A percentile compares a stretch with the other conserved stretches of the same genome.
phyloP scores from a whole-genome alignment of 2,329 filamentous ascomycete genomes.

The Arthroderma sp. region DNA sequence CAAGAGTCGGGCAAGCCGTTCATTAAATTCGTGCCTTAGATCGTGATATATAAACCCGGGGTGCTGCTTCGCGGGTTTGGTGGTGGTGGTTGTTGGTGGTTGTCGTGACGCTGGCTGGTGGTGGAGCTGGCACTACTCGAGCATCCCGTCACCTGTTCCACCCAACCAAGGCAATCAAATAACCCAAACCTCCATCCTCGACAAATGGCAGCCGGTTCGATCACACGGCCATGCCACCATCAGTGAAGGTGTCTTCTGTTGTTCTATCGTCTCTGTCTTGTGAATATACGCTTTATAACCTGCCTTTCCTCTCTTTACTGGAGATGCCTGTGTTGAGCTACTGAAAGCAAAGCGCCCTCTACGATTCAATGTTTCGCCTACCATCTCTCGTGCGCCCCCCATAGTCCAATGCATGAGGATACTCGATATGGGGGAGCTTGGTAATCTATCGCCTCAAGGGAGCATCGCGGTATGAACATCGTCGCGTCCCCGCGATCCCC shows the following conservation, averaged over 20 bases:
- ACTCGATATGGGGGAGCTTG: conserved; percentile 53
- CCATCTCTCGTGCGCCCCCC: conserved; percentile 4
- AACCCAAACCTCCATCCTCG: background rate
- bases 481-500: background rate
- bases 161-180: background rate
- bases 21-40: too few relatives aligned
- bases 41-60: too few relatives aligned
- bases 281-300: too few relatives aligned
- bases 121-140: too few relatives aligned
- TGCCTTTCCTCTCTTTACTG: background rate
- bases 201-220: background rate
- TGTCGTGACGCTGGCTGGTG: too few relatives aligned
- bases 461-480: conserved; percentile 54
- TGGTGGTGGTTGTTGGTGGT: too few relatives aligned
- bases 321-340: background rate
- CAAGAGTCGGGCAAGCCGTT: too few relatives aligned
- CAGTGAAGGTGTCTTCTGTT: background rate
- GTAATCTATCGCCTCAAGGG: conserved; percentile 63
- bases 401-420: conserved; percentile 22
- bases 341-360: too few relatives aligned
- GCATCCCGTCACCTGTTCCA: background rate
- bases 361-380: conserved; percentile 10
- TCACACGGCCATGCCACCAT: conserved; percentile 2
- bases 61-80: too few relatives aligned
- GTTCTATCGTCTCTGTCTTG: background rate